Conservation (phyloP, 2,329 filamentous ascomycete genomes). For the Aspergillus sclerotialis region DNA sequence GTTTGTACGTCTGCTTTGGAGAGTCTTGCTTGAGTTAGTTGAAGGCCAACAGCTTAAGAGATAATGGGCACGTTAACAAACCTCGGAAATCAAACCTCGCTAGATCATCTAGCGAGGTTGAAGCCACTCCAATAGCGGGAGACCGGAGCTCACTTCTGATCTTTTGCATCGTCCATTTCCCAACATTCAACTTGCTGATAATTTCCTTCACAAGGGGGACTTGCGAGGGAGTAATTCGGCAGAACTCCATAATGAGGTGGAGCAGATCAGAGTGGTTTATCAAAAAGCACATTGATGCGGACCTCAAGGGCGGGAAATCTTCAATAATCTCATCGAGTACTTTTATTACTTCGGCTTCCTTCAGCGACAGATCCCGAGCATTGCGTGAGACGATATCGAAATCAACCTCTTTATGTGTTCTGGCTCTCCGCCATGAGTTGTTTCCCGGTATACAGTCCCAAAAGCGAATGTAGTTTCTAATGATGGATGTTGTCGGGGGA, state of each 20-base stretch:
- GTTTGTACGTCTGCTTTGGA: conserved; percentile 67
- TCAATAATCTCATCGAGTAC: conserved; percentile 86
- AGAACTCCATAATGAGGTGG: conserved; percentile 83
- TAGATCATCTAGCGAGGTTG: conserved; percentile 84
- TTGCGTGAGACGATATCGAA: conserved; percentile 91
- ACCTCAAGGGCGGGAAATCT: conserved; percentile 67
- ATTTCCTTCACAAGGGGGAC: conserved; percentile 71
- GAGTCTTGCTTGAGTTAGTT: conserved; percentile 50
- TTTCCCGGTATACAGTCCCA: conserved; percentile 78
- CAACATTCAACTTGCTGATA: conserved; percentile 79
- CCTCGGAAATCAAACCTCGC: conserved; percentile 85
- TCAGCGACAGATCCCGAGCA: conserved; percentile 72
- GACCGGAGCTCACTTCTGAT: conserved; percentile 75
- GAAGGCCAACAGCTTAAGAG: conserved; percentile 51
- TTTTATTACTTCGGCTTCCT: conserved; percentile 90
- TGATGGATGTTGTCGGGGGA: conserved; percentile 60
- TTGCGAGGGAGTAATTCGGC: conserved; percentile 64
- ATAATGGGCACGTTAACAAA: conserved; percentile 40
- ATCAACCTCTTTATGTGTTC: conserved; percentile 80
- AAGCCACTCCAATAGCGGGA: conserved; percentile 72
- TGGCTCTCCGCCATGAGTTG: conserved; percentile 68
- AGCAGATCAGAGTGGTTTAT: conserved; percentile 83
- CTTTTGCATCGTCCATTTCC: conserved; percentile 73
- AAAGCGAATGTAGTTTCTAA: conserved; percentile 78
- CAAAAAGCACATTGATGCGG: conserved; percentile 75